phyloP scores from a whole-genome alignment of 345 rosid species.

The Brassica nigra region DNA sequence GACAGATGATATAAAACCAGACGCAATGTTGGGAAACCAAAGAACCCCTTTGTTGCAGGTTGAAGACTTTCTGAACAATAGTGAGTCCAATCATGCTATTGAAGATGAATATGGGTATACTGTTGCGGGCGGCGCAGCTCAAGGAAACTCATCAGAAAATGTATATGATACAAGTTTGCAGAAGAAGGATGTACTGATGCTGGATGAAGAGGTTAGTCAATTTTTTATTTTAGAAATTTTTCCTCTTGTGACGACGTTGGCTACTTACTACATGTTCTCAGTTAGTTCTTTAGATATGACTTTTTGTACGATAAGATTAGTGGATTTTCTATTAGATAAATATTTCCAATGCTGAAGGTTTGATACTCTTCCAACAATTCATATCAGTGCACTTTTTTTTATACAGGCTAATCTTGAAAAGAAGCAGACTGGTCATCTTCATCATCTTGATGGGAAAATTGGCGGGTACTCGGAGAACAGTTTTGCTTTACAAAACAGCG shows the following conservation, averaged over 20 bases:
- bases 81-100: slow-evolving; percentile 39
- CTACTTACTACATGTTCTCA: not conserved
- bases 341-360: not conserved
- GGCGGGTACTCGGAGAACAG: slow-evolving; percentile 49
- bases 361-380: slow-evolving; percentile 3
- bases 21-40: slow-evolving; percentile 42
- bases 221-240: not conserved
- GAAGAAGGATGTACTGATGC: slow-evolving; percentile 44
- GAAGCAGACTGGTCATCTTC: slow-evolving; percentile 47
- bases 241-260: slow-evolving; percentile 15
- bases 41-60: slow-evolving; percentile 44
- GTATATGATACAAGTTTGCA: slow-evolving; percentile 22
- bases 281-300: slow-evolving; percentile 3
- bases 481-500: slow-evolving; percentile 43
- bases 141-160: slow-evolving; percentile 29
- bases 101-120: slow-evolving; percentile 42
- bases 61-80: slow-evolving; percentile 43
- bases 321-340: not conserved
- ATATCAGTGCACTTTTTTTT: slow-evolving; percentile 19
- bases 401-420: slow-evolving; percentile 52
- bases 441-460: slow-evolving; percentile 48
- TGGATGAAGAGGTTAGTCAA: slow-evolving; percentile 55
- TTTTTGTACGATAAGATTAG: not conserved
- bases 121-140: slow-evolving; percentile 36
- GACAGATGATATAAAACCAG: slow-evolving; percentile 51